Conservation (phyloP, 176 grass and related monocot species). For the Oryza coarctata region DNA sequence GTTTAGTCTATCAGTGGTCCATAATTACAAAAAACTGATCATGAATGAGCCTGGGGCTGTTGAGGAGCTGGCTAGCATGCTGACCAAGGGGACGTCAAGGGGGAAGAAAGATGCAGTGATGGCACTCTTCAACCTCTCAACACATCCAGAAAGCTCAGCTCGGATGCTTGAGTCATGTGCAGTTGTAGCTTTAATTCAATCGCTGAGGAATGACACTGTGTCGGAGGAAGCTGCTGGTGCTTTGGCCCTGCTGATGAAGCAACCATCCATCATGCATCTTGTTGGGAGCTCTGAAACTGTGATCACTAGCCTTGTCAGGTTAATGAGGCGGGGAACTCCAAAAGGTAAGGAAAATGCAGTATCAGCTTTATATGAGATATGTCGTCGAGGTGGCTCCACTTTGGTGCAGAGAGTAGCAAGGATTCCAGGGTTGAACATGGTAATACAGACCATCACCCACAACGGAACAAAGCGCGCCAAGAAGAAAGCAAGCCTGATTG, state of each 20-base stretch:
- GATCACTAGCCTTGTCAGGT: conserved; percentile 61
- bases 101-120: conserved; percentile 97
- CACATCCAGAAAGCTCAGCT: conserved; percentile 72
- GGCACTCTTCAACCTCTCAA: conserved; percentile 97
- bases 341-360: conserved; percentile 97
- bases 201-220: conserved; percentile 66
- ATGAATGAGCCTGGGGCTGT: conserved; percentile 73
- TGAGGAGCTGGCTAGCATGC: conserved; percentile 63
- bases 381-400: conserved; percentile 53
- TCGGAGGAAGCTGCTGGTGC: conserved; percentile 95
- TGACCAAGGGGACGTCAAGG: conserved; percentile 75
- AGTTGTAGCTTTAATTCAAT: conserved; percentile 56
- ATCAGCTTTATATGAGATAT: conserved; percentile 89
- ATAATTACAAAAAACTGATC: conserved; percentile 93
- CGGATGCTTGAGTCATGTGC: conserved; percentile 74
- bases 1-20: conserved; percentile 90
- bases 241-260: conserved; percentile 77
- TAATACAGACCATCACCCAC: conserved; percentile 64
- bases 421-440: conserved; percentile 50
- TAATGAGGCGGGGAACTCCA: conserved; percentile 85
- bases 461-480: conserved; percentile 86
- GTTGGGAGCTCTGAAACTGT: conserved; percentile 61
- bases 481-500: conserved; percentile 77
- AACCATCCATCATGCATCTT: conserved; percentile 58
- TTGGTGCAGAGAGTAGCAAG: conserved; percentile 61